These are phyloP conservation scores for Castanea mollissima DNA, from an alignment of 306 rosid genomes.

Conservation along the genomic window DNA sequence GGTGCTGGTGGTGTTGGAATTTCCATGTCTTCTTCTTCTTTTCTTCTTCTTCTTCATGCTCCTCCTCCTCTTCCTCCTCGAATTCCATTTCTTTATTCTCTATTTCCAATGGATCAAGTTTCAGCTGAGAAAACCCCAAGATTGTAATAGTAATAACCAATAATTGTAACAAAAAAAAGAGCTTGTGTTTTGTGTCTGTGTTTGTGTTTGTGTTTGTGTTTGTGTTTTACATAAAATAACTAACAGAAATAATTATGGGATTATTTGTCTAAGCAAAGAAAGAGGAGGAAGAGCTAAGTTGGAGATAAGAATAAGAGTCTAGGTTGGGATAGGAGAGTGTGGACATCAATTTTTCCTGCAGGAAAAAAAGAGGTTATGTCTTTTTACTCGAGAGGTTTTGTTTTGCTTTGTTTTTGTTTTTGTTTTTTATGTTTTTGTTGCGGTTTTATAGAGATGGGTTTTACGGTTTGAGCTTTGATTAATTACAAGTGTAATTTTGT, in stretches of 20 bases:
- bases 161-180: too few species aligned
- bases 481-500: too few species aligned
- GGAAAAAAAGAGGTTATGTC: slow-evolving; percentile 27
- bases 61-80: slow-evolving; percentile 57
- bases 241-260: neutral
- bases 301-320: neutral
- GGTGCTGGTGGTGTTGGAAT: slow-evolving; percentile 38
- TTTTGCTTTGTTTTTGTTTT: neutral
- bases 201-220: too few species aligned
- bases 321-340: slow-evolving; percentile 35
- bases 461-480: too few species aligned
- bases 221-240: too few species aligned
- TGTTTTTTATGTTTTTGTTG: neutral
- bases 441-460: too few species aligned
- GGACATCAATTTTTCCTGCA: slow-evolving; percentile 70
- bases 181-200: too few species aligned
- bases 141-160: too few species aligned
- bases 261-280: neutral
- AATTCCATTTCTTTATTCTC: slow-evolving; percentile 58
- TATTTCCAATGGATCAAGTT: neutral
- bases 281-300: slow-evolving; percentile 45
- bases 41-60: slow-evolving; percentile 60
- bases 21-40: slow-evolving; percentile 49
- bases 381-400: slow-evolving; percentile 40
- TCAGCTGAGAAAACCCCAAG: too few species aligned